Conservation (phyloP, 441 rosid species). For the Gossypium gossypioides region DNA sequence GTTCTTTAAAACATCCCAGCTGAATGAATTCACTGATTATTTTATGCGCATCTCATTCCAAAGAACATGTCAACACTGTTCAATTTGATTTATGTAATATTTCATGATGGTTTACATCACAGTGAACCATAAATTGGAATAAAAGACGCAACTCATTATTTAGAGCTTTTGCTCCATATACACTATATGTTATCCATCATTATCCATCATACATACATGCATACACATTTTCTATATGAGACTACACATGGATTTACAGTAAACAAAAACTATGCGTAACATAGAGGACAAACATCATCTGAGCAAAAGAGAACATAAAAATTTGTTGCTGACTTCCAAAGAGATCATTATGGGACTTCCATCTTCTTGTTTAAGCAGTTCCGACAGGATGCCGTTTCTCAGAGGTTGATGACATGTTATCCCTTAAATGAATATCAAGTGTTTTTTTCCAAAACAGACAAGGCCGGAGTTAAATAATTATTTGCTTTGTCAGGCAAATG, state of each 20-base stretch:
- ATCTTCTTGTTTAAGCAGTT: background rate
- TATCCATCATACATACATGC: background rate
- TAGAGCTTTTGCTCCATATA: background rate
- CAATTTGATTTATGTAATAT: background rate
- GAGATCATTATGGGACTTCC: background rate
- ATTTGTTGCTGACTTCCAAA: background rate
- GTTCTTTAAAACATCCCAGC: background rate
- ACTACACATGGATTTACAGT: conserved; percentile 11
- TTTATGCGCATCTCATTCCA: background rate
- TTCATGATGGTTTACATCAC: background rate
- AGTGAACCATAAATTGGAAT: background rate
- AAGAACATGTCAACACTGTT: background rate
- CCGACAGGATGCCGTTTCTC: background rate
- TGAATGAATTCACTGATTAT: background rate
- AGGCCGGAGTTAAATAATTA: conserved; percentile 85
- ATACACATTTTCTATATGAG: background rate
- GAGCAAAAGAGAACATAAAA: background rate
- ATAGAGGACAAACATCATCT: background rate
- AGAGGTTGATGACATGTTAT: background rate
- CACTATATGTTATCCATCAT: background rate
- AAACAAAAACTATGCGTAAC: background rate
- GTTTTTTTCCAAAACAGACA: conserved; percentile 79
- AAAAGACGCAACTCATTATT: background rate
- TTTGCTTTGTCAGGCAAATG: conserved; percentile 96
- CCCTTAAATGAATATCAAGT: conserved; percentile 27